These are phyloP conservation scores for Claviceps maximensis DNA, from an alignment of 2,329 filamentous ascomycete genomes.

Conservation along the genomic window DNA sequence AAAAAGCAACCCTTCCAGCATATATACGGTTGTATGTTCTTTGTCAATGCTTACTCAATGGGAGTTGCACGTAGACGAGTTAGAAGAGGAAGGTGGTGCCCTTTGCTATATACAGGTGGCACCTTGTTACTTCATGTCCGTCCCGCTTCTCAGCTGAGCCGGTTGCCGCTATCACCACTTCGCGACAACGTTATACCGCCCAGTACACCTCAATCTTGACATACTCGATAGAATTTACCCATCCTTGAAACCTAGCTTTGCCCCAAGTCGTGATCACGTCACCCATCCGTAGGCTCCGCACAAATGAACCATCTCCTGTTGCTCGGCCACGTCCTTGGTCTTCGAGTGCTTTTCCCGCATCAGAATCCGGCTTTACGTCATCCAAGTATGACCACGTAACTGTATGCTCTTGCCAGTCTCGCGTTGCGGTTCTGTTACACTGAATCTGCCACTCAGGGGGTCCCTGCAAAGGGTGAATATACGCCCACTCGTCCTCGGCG, in stretches of 20 bases:
- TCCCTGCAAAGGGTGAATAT: constrained; percentile 25
- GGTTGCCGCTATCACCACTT: not conserved
- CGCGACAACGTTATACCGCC: constrained; percentile 26
- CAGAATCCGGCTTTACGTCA: constrained; percentile 28
- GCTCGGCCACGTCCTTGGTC: constrained; percentile 34
- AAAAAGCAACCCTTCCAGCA: no score
- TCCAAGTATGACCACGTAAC: constrained; percentile 43
- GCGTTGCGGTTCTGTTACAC: constrained; percentile 27
- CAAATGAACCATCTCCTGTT: constrained; percentile 41
- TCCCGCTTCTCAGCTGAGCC: no score
- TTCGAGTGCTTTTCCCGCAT: constrained; percentile 24
- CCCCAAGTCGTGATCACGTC: constrained; percentile 51
- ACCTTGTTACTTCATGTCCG: not conserved
- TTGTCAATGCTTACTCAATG: no score
- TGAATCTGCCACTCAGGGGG: constrained; percentile 31
- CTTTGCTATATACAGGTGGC: no score
- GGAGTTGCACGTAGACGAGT: no score
- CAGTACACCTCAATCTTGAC: constrained; percentile 46
- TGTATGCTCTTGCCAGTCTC: constrained; percentile 24
- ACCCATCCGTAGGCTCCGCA: constrained; percentile 41
- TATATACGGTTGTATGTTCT: no score
- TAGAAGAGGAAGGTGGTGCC: no score
- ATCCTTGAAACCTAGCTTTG: constrained; percentile 41
- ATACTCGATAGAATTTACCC: constrained; percentile 37
- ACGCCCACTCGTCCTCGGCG: constrained; percentile 14